Base-by-base conservation (phyloP, 2,329 filamentous ascomycete species). In the Ceratocystis colombiana region DNA sequence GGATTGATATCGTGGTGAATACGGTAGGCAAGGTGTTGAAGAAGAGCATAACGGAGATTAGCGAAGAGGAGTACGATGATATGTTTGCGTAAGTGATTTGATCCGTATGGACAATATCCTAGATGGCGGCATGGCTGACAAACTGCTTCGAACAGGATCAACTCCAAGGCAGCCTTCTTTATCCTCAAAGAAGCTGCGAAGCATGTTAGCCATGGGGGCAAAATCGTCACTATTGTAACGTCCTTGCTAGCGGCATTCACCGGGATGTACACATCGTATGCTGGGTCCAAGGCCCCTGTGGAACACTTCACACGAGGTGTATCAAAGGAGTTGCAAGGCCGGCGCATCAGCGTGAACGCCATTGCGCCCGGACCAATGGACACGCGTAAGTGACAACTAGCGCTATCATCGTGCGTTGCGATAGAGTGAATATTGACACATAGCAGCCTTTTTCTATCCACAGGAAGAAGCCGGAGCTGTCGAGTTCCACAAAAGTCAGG, bases 1-100 rank as follows among this genome's bases (percentile, higher is more conserved):
- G 74, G 64, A 73, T 82, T 59, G 78, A 82, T 69, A 78, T 81
- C 66, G 75, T 80, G 2, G 73, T 81, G 69, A 81, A 81, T 71
- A 81, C 78, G 15, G 74, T 80, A 44, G 79, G 79, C 55, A 80
- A 79, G 72, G 77, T 78, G 41, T 71, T 79, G 57, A 79, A 79
- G 75, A 79, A 80, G 73, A 73, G 76, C 5, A 77, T 79, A 33
- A 71, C 72, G 0, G 75, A 77, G 12, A 76, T 79, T 61, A 73
- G 71, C 3, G 79, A 80, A 69, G 73, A 71, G 10, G 78, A 80
- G 65, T 79, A 79, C 69, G 78, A 80, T 69, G 70, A 73, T 2
- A 79, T 79, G 76, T 80, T 79, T 73, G 77, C 74, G 74, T 77
- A 72, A 62, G 76, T 73, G 8, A 30, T 25, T 63, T 63, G 20